Base-by-base conservation (phyloP, 345 rosid genomes). In the Corchorus capsularis region DNA sequence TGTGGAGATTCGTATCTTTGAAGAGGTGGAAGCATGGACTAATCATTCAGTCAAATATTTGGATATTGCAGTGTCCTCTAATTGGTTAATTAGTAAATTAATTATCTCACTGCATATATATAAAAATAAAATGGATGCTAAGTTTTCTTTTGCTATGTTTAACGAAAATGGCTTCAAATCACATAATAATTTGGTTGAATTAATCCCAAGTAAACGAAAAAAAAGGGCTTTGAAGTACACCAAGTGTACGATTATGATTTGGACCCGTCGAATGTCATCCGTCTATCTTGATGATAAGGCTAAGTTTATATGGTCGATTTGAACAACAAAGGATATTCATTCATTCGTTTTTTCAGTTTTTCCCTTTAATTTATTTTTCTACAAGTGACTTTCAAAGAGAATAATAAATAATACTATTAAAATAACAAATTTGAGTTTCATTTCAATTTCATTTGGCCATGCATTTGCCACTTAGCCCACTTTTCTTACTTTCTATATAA, bases 251-350 rank as follows among this genome's bases (percentile, higher is more conserved):
- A 56, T 16, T 53, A 49, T 59, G 75, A 80, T 57, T 55, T 54
- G 37, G 49, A 65, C 47, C 72, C 9, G 52, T 73, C 57, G 17
- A 32, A 77, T 86, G 81, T 55, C 57, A 63, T 14, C 75, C 78
- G 57, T 80, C 77, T 70, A 49, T 79, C 63, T 49, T 75, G 78
- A 74, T 74, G 82, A 83, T 83, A 78, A 76, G 79, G 71, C 76
- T 46, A 16, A 59, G 77, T 27, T 27, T 55, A 66, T 71, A 52
- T 46, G 22, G 34, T 49, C 39, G 73, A 20, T 27, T 17, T 60
- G 47, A 43, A 43, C 69, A 76, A 47, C 1, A 46, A 79, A 72
- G 10, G 39, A 47, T 50, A 79, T 79, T 83, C 82, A 79, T 83
- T 72, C 85, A 61, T 41, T 66, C 17, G n/a, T 55, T 14, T 55